Base-by-base conservation (phyloP, 805 yeast genomes). In the Kodamaea jinghongensis region DNA sequence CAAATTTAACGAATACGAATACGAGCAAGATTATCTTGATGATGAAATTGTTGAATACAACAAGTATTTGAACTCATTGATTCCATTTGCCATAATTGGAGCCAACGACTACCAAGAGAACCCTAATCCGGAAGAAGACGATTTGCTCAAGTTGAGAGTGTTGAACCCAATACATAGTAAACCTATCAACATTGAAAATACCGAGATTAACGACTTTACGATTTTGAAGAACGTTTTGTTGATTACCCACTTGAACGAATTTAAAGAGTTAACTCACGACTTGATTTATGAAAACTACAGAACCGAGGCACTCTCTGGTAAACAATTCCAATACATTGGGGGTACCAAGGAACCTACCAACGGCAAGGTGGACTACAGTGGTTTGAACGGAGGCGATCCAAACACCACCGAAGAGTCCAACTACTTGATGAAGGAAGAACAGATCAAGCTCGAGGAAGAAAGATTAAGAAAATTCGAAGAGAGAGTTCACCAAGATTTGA, bases 241-340 rank as follows among this genome's bases (percentile, higher is more conserved):
- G 54, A 83, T 86, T 53, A 81, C 93, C 12, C 96, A 88, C 64
- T 74, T 89, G 62, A 82, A 82, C 58, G 96, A 89, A 57, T 79
- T 89, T 62, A 87, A 87, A 65, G 96, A 89, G 53, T 74, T 78
- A 54, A 89, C 97, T 6, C 95, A 86, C 59, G 96, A 88, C 58
- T 75, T 81, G 29, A 68, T 89, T 47, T 89, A 89, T 61, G 97
- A 89, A 62, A 82, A 81, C 57, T 89, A 89, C 65, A 82, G 97
- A 73, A 86, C 96, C 7, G 88, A 81, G 55, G 89, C 90, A 12
- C 73, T 86, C 47, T 79, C 87, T 20, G 82, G 85, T 22, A 83
- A 79, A 44, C 68, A 60, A 55, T 67, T 70, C 58, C 67, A 67
- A 42, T 69, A 71, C 47, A 55, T 45, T 36, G 23, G 23, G 5